These are phyloP conservation scores for Raphanus raphanistrum DNA, from an alignment of 345 rosid species.

Conservation along the genomic window DNA sequence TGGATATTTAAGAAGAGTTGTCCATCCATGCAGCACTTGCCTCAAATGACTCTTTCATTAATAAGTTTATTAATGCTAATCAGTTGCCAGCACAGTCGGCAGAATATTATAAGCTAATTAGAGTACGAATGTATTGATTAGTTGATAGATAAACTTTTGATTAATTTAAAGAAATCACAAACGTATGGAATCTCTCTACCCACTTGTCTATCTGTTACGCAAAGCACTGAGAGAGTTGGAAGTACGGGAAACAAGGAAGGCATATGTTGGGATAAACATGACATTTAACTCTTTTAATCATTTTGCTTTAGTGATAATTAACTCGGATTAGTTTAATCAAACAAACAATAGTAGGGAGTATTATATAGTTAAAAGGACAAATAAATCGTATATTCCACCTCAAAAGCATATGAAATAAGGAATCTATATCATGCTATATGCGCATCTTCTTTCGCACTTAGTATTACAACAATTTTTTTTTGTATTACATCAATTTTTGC, in stretches of 20 bases:
- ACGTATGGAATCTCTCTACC: slow-evolving; percentile 41
- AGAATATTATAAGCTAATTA: neutral
- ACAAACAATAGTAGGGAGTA: neutral
- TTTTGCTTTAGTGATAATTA: slow-evolving; percentile 22
- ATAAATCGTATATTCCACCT: slow-evolving; percentile 31
- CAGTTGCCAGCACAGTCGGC: slow-evolving; percentile 10
- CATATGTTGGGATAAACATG: slow-evolving; percentile 43
- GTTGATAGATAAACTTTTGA: slow-evolving; percentile 13
- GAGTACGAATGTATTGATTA: slow-evolving; percentile 17
- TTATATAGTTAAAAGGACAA: slow-evolving; percentile 14
- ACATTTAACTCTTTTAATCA: slow-evolving; percentile 37
- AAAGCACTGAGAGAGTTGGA: slow-evolving; percentile 38
- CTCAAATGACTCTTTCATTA: neutral
- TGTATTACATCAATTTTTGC: neutral
- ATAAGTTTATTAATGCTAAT: slow-evolving; percentile 13
- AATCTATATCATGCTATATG: slow-evolving; percentile 23
- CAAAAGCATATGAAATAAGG: slow-evolving; percentile 40
- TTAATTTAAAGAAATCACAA: slow-evolving; percentile 21
- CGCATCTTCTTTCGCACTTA: slow-evolving; percentile 27
- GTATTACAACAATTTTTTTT: neutral
- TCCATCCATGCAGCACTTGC: neutral
- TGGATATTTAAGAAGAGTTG: neutral
- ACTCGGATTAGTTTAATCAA: slow-evolving; percentile 12
- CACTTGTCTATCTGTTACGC: slow-evolving; percentile 30
- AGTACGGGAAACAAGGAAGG: slow-evolving; percentile 43